These are phyloP conservation scores for Alternaria arbusti DNA, from an alignment of 2,329 filamentous ascomycete species.

Conservation along the genomic window DNA sequence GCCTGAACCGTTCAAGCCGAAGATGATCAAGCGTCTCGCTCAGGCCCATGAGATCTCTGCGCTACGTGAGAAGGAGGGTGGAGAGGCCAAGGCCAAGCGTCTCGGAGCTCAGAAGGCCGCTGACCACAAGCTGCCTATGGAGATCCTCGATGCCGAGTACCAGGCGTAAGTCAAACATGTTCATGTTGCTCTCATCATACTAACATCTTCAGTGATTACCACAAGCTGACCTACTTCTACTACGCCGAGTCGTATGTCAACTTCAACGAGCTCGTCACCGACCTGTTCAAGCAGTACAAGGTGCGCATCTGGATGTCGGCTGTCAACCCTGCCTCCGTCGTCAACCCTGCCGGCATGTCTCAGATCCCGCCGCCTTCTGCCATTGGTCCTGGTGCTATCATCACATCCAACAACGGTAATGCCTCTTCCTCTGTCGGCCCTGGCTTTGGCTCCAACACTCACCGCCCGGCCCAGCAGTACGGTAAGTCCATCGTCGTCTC, in stretches of 20 bases:
- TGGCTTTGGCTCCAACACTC: conserved; percentile 38
- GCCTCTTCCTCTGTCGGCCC: conserved; percentile 39
- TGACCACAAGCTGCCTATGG: conserved; percentile 95
- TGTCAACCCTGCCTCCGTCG: conserved; percentile 94
- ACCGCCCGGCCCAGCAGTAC: conserved; percentile 35
- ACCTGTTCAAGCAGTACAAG: conserved; percentile 99
- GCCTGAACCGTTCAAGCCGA: conserved; percentile 80
- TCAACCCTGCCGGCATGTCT: conserved; percentile 42
- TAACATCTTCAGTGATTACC: conserved; percentile 78
- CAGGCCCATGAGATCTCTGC: conserved; percentile 89
- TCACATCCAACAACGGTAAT: conserved; percentile 28
- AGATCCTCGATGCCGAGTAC: conserved; percentile 97
- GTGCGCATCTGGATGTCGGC: conserved; percentile 99
- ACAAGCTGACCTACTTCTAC: conserved; percentile 99
- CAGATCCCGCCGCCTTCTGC: conserved; percentile 47
- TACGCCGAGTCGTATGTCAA: conserved; percentile 98
- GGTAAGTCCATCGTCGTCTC: conserved; percentile 20
- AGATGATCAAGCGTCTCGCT: conserved; percentile 94
- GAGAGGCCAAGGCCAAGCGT: conserved; percentile 96
- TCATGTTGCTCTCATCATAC: conserved; percentile 27
- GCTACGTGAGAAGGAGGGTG: conserved; percentile 93
- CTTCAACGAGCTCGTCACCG: conserved; percentile 96
- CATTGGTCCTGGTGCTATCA: conserved; percentile 47
- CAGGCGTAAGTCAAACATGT: conserved; percentile 77
- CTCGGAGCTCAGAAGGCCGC: conserved; percentile 96